Conservation (phyloP, 208 protist genomes). For the Balamuthia mandrillaris region DNA sequence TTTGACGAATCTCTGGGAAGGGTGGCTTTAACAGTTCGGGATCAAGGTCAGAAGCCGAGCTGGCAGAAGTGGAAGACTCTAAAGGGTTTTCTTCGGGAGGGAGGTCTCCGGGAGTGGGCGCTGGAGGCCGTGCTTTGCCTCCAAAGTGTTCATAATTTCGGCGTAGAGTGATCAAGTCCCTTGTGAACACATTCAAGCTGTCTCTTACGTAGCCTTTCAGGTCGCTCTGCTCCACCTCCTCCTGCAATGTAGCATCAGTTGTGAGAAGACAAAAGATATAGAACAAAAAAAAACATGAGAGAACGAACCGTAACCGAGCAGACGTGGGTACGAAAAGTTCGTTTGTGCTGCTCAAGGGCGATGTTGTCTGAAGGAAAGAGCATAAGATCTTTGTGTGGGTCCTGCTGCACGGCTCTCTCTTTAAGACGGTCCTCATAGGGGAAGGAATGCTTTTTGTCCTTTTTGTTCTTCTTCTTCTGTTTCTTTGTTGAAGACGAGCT, state of each 20-base stretch:
- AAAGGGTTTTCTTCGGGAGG: not conserved
- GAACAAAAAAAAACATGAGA: not conserved
- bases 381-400: not conserved
- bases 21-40: not conserved
- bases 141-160: constrained; percentile 3
- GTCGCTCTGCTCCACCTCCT: not conserved
- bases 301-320: not conserved
- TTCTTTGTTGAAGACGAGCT: not conserved
- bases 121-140: not conserved
- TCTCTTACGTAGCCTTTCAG: not conserved
- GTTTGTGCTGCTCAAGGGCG: not conserved
- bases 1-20: not conserved
- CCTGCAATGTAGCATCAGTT: not conserved
- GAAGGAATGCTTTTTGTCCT: not conserved
- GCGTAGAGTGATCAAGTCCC: not conserved
- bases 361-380: not conserved
- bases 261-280: not conserved
- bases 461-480: not conserved
- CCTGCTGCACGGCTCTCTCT: not conserved
- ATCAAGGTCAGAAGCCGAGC: not conserved
- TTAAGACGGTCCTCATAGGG: not conserved
- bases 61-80: not conserved
- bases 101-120: not conserved
- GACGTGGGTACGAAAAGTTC: not conserved
- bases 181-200: not conserved